These are phyloP conservation scores for Plasmodium gaboni DNA, from an alignment of 169 alveolate species.

Conservation along the genomic window DNA sequence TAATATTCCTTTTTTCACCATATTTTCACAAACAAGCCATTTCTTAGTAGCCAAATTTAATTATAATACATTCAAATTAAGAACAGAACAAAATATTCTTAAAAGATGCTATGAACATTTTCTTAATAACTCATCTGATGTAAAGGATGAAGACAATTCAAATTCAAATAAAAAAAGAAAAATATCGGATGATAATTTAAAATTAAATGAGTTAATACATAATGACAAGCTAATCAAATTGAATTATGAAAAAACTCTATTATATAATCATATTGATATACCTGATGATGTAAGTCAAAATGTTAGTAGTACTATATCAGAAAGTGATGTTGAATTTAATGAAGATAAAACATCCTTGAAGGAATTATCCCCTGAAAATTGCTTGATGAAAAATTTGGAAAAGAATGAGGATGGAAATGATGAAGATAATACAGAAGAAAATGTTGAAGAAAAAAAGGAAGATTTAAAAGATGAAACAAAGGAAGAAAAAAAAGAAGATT, in stretches of 20 bases:
- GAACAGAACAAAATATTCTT: conserved; percentile 51
- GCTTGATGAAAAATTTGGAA: conserved; percentile 3
- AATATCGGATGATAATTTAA: conserved; percentile 24
- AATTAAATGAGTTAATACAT: conserved; percentile 42
- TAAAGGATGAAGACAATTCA: neutral
- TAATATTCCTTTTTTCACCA: conserved; percentile 71
- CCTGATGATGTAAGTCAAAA: conserved; percentile 49
- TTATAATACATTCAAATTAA: conserved; percentile 53
- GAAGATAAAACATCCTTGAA: conserved; percentile 16
- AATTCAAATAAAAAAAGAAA: conserved; percentile 52
- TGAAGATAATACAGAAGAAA: conserved; percentile 11
- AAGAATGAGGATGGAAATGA: conserved; percentile 18
- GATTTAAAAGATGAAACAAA: neutral
- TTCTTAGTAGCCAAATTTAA: conserved; percentile 75
- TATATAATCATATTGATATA: conserved; percentile 53
- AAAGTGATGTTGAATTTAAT: conserved; percentile 34
- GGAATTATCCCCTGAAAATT: conserved; percentile 19
- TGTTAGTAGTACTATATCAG: conserved; percentile 65
- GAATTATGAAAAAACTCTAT: conserved; percentile 62
- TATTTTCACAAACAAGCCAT: conserved; percentile 75
- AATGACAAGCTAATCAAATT: conserved; percentile 40
- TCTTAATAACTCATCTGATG: conserved; percentile 1
- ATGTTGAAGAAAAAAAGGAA: conserved; percentile 17
- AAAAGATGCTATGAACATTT: conserved; percentile 66
- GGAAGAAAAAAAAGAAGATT: conserved; percentile 1